These are phyloP conservation scores for Solanum chaucha DNA, from an alignment of 257 asterid genomes.

Conservation along the genomic window DNA sequence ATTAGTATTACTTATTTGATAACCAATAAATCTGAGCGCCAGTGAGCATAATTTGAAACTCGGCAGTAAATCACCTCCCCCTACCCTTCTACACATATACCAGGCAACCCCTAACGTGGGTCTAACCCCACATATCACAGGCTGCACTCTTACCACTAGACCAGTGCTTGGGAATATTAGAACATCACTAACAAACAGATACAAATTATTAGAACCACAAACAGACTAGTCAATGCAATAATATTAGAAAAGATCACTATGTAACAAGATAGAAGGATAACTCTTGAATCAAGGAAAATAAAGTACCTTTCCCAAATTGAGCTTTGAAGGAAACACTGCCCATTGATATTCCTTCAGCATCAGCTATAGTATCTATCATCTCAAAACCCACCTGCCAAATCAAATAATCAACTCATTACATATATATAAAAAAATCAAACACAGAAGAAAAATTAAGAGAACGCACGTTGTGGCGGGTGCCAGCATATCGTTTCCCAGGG, in stretches of 20 bases:
- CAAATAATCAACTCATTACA: not conserved
- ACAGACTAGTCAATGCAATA: not conserved
- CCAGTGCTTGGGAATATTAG: not conserved
- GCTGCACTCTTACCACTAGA: not conserved
- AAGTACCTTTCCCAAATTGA: constrained; percentile 72
- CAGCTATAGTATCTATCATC: constrained; percentile 77
- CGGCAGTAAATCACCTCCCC: not conserved
- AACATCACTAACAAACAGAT: not conserved
- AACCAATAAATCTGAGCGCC: not conserved
- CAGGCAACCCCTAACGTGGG: not conserved
- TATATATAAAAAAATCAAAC: not conserved
- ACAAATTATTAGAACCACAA: not conserved
- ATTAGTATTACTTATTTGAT: not conserved
- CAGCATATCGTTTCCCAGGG: constrained; percentile 75
- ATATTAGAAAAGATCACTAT: not conserved
- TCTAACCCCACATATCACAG: not conserved
- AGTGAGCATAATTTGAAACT: not conserved
- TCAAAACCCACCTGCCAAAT: constrained; percentile 79
- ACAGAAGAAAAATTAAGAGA: not conserved
- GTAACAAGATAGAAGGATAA: not conserved
- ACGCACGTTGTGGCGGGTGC: constrained; percentile 84
- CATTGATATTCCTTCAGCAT: constrained; percentile 78
- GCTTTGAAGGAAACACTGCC: constrained; percentile 66
- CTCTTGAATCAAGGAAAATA: not conserved
- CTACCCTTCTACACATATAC: not conserved